Base-by-base conservation (phyloP, 2,329 filamentous ascomycete species). In the Exophiala alcalophila region DNA sequence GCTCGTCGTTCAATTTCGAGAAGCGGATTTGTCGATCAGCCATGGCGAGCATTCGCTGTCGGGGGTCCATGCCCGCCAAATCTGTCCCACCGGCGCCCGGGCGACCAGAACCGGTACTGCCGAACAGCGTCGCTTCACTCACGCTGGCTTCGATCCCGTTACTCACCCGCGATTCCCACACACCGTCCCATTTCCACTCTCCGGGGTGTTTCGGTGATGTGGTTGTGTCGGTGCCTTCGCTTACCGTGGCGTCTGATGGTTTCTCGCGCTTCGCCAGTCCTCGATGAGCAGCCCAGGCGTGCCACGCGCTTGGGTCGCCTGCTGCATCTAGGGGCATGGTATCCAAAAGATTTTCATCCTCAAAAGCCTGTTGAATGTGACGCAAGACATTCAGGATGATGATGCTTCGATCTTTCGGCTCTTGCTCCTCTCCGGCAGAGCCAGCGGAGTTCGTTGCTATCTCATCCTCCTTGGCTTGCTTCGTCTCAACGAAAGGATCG, bases 151-250 rank as follows among this genome's bases (percentile, higher is more conserved):
- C 77, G 29, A 96, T 78, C 12, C 84, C 84, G 62, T 84, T 86
- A 64, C 80, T 83, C 1, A 95, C 90, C 40, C 91, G 77, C 52
- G 90, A 84, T 61, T 94, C 86, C 91, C 91, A 98, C 0, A 97
- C 91, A 0, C 91, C 90, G 58, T 95, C 88, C 91, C 91, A 97
- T 60, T 94, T 94, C 91, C 91, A 97, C 57, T 94, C 84, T 5
- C 84, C 86, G 0, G 88, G 88, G 35, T 76, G 72, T 23, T 48
- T 52, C 2, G 53, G 50, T 12, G 57, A 54, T 23, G 52, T 24
- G 53, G 44, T 27, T 14, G 25, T 33, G 14, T 32, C 31, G 20
- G 26, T 29, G 26, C 18, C 35, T 42, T 28, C 32, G 41, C 49
- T 30, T 50, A 55, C 16, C 48, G 48, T 29, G 24, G 39, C 48